Evolutionary conservation across 1,284 basidiomycete species (phyloP).

Genomic region (Pulveroboletus sp.): DNA sequence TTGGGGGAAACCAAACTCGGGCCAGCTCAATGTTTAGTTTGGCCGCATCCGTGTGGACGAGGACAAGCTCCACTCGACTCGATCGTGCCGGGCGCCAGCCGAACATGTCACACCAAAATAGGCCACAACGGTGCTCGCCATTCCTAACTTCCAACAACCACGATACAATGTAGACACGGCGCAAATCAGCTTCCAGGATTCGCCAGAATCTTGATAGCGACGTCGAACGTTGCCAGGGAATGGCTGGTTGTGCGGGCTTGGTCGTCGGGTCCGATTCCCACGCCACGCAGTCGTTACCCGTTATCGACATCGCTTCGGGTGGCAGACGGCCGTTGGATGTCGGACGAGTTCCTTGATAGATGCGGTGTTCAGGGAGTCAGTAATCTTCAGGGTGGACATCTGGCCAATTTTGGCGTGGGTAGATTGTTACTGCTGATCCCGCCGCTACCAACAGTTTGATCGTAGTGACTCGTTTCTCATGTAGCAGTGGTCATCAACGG

Average conservation of each 20-base stretch:
- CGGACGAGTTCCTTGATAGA: no score
- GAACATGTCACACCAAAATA: slow-evolving; percentile 1
- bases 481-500: no score
- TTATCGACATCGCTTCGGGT: no score
- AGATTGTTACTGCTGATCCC: not conserved
- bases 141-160: not conserved
- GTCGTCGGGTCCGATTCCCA: not conserved
- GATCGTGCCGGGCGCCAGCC: slow-evolving; percentile 1
- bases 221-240: not conserved
- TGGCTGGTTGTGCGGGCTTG: not conserved
- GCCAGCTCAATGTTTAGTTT: not conserved
- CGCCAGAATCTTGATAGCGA: not conserved
- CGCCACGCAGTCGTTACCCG: no score
- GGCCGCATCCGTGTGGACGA: slow-evolving; percentile 14
- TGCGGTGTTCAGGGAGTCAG: no score
- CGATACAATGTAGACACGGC: not conserved
- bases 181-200: slow-evolving; percentile 17
- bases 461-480: no score
- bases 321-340: no score
- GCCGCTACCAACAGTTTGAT: not conserved
- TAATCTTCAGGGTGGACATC: no score
- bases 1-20: not conserved
- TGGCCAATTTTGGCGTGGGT: not conserved
- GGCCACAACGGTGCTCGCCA: not conserved
- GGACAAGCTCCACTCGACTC: not conserved